Percentiles rank a stretch among this genome's conserved stretches.
Evolutionary conservation across 331 rosid genomes (phyloP).

Genomic region (Dryas integrifolia): DNA sequence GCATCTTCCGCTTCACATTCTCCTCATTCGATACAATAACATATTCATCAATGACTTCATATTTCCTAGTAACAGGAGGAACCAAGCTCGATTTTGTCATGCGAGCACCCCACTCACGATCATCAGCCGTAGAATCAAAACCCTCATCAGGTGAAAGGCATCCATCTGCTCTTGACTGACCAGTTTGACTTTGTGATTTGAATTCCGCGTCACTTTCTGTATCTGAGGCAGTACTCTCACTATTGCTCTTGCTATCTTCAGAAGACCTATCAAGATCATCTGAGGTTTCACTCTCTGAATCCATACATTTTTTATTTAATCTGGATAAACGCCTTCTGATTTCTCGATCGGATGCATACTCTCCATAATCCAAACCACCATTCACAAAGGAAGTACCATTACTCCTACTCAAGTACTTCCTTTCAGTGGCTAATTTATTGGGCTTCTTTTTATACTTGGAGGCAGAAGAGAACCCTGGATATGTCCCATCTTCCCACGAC

Average conservation of each 20-base stretch:
- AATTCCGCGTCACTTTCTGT: slow-evolving; percentile 67
- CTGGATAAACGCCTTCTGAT: slow-evolving; percentile 74
- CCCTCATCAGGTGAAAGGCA: slow-evolving; percentile 49
- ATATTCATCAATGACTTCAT: slow-evolving; percentile 84
- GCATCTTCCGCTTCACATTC: slow-evolving; percentile 87
- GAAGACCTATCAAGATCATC: slow-evolving; percentile 78
- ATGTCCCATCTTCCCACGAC: slow-evolving; percentile 58
- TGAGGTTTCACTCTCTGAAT: slow-evolving; percentile 88
- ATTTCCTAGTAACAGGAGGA: slow-evolving; percentile 98
- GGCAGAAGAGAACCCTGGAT: slow-evolving; percentile 41
- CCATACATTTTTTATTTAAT: slow-evolving; percentile 70
- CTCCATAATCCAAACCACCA: slow-evolving; percentile 59
- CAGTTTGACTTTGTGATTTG: slow-evolving; percentile 45
- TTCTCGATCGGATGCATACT: slow-evolving; percentile 80
- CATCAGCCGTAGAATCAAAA: slow-evolving; percentile 59
- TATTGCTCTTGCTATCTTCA: slow-evolving; percentile 67
- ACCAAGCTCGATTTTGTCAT: slow-evolving; percentile 98
- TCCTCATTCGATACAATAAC: slow-evolving; percentile 88
- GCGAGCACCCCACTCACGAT: slow-evolving; percentile 99
- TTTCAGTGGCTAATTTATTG: slow-evolving; percentile 54
- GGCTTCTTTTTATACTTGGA: slow-evolving; percentile 70
- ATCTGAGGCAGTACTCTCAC: slow-evolving; percentile 60
- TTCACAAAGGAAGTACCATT: slow-evolving; percentile 55
- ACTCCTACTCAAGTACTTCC: slow-evolving; percentile 63
- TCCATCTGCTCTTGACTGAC: slow-evolving; percentile 56